phyloP scores from a whole-genome alignment of 345 rosid genomes.

The Melastoma malabathricum region DNA sequence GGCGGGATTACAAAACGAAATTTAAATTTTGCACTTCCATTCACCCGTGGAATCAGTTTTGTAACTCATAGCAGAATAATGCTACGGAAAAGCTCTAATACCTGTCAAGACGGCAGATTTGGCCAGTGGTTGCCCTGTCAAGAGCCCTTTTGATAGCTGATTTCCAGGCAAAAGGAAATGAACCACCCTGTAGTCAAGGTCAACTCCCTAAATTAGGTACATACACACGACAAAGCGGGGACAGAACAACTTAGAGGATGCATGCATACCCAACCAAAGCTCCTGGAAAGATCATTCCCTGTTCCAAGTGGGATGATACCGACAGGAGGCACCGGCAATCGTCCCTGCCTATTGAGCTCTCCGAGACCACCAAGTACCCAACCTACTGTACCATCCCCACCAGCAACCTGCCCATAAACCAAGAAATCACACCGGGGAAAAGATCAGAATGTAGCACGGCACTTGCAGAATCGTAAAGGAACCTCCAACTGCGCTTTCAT shows the following conservation, averaged over 20 bases:
- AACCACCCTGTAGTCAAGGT: slow-evolving; percentile 57
- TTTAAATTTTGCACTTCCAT: too few relatives aligned
- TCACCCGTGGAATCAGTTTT: too few relatives aligned
- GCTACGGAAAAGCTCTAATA: slow-evolving; percentile 5
- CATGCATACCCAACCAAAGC: slow-evolving; percentile 86
- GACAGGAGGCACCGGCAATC: slow-evolving; percentile 73
- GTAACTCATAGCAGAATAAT: background rate
- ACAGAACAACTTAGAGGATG: slow-evolving; percentile 3
- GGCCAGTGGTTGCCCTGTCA: slow-evolving; percentile 39
- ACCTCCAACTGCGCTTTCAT: background rate
- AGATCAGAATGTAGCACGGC: background rate
- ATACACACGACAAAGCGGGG: slow-evolving; percentile 9
- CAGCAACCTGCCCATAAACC: slow-evolving; percentile 67
- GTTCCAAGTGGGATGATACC: slow-evolving; percentile 92
- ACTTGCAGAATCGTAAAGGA: background rate
- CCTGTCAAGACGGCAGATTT: slow-evolving; percentile 73
- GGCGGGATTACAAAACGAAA: too few relatives aligned
- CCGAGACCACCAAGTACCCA: slow-evolving; percentile 88
- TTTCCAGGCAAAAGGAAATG: slow-evolving; percentile 95
- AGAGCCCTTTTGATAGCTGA: slow-evolving; percentile 75
- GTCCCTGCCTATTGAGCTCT: slow-evolving; percentile 37
- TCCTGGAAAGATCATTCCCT: slow-evolving; percentile 86
- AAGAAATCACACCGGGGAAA: background rate
- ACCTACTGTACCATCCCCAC: slow-evolving; percentile 99
- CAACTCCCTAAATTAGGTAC: slow-evolving; percentile 10